Percentiles rank a stretch among this genome's conserved stretches.
phyloP scores from a whole-genome alignment of 192 early-diverging fungal genomes.

The Oehlia diaphana region DNA sequence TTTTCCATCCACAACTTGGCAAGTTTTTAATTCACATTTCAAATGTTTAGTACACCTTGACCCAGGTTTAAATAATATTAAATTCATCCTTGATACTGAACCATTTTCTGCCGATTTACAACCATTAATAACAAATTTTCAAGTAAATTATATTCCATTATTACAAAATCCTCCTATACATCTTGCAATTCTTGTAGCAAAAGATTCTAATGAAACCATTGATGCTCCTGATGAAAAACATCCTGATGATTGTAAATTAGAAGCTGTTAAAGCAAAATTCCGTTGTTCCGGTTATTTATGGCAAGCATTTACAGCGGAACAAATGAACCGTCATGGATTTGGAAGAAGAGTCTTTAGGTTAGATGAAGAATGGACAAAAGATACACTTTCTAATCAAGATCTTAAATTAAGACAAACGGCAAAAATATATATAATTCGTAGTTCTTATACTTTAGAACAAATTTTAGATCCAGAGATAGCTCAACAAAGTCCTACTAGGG shows the following conservation, averaged over 20 bases:
- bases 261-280: constrained; percentile 54
- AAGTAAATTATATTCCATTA: constrained; percentile 48
- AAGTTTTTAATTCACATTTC: constrained; percentile 56
- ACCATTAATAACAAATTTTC: constrained; percentile 31
- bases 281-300: constrained; percentile 67
- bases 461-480: constrained; percentile 57
- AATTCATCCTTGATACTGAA: constrained; percentile 46
- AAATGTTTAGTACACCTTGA: constrained; percentile 61
- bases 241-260: constrained; percentile 44
- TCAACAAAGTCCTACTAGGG: constrained; percentile 52
- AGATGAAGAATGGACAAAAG: constrained; percentile 53
- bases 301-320: constrained; percentile 73
- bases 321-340: constrained; percentile 68
- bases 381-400: constrained; percentile 55
- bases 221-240: constrained; percentile 59
- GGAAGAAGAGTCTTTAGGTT: constrained; percentile 63
- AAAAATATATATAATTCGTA: constrained; percentile 53
- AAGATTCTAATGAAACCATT: constrained; percentile 57
- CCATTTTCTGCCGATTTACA: constrained; percentile 24
- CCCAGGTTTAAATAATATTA: constrained; percentile 54
- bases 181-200: constrained; percentile 57
- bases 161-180: constrained; percentile 59
- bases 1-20: constrained; percentile 55
- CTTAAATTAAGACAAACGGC: constrained; percentile 49
- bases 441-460: constrained; percentile 51